A percentile compares a stretch with the other conserved stretches of the same genome.
These are phyloP conservation scores for Tillandsia fasciculata DNA, from an alignment of 176 grass and related monocot species.

Conservation along the genomic window DNA sequence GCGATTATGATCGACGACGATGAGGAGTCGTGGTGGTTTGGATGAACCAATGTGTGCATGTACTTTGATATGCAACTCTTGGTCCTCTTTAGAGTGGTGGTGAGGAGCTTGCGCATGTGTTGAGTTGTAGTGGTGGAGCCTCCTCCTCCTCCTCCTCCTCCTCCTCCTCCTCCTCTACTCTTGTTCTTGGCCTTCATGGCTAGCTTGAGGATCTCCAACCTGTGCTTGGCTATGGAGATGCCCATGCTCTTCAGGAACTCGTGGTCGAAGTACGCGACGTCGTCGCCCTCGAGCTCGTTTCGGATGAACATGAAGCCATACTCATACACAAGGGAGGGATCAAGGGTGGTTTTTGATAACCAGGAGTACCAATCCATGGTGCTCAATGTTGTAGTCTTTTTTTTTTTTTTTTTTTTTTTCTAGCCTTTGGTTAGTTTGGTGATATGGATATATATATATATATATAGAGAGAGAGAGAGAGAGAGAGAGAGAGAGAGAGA, in stretches of 20 bases:
- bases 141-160: too few relatives aligned
- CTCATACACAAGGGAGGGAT: conserved; percentile 43
- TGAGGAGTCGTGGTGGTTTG: background rate
- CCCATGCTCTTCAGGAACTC: conserved; percentile 96
- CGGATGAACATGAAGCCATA: conserved; percentile 48
- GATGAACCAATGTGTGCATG: conserved; percentile 19
- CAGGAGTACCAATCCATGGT: conserved; percentile 86
- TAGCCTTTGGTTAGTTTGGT: background rate
- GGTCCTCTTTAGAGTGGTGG: conserved; percentile 9
- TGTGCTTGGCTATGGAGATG: conserved; percentile 76
- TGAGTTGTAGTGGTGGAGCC: background rate
- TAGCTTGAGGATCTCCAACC: conserved; percentile 60
- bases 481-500: too few relatives aligned
- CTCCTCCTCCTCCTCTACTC: background rate
- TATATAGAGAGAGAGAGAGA: too few relatives aligned
- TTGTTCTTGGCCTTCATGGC: conserved; percentile 20
- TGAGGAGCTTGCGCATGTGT: background rate
- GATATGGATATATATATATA: background rate
- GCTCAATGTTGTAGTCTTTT: background rate
- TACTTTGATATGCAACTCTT: conserved; percentile 36
- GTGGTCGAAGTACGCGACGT: conserved; percentile 68
- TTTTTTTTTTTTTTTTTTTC: background rate
- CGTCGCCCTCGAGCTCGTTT: conserved; percentile 63
- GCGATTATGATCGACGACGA: conserved; percentile 26
- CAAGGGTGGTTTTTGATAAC: conserved; percentile 51